Percentiles rank a stretch among this genome's conserved stretches.
Evolutionary conservation across 2,329 filamentous ascomycete species (phyloP).

Genomic region (Colletotrichum costaricense): DNA sequence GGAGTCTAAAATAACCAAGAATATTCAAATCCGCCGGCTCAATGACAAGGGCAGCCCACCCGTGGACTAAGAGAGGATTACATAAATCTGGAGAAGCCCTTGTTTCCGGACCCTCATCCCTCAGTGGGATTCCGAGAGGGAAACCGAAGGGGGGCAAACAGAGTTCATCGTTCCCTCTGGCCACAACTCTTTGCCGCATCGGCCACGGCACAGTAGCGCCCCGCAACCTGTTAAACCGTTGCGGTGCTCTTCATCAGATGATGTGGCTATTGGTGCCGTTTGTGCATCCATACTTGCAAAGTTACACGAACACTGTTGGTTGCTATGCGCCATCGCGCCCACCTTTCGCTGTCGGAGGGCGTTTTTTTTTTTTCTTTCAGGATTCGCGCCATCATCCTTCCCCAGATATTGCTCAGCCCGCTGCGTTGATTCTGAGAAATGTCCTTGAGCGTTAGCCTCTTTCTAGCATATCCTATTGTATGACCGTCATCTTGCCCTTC

Average conservation of each 20-base stretch:
- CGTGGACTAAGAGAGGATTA: conserved; percentile 13
- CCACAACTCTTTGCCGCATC: conserved; percentile 10
- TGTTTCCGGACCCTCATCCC: not conserved
- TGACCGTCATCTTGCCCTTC: not conserved
- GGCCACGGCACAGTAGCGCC: not conserved
- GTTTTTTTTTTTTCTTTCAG: not conserved
- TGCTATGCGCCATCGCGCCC: not conserved
- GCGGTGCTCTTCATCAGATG: not conserved
- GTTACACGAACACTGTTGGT: not conserved
- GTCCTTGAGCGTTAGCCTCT: not conserved
- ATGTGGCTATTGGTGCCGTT: not conserved
- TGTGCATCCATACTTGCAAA: not conserved
- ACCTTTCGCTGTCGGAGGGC: not conserved
- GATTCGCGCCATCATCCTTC: not conserved
- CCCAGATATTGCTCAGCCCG: not conserved
- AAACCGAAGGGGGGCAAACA: not conserved
- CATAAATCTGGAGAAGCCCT: conserved; percentile 10
- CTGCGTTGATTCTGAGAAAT: not conserved
- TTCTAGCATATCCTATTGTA: not conserved
- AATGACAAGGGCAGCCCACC: conserved; percentile 21
- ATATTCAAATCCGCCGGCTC: conserved; percentile 9
- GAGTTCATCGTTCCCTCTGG: not conserved
- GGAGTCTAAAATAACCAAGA: conserved; percentile 3
- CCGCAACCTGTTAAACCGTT: not conserved
- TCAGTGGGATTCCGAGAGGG: not conserved